Conservation (phyloP, 2,329 filamentous ascomycete species). For the Apiospora malaysiana region DNA sequence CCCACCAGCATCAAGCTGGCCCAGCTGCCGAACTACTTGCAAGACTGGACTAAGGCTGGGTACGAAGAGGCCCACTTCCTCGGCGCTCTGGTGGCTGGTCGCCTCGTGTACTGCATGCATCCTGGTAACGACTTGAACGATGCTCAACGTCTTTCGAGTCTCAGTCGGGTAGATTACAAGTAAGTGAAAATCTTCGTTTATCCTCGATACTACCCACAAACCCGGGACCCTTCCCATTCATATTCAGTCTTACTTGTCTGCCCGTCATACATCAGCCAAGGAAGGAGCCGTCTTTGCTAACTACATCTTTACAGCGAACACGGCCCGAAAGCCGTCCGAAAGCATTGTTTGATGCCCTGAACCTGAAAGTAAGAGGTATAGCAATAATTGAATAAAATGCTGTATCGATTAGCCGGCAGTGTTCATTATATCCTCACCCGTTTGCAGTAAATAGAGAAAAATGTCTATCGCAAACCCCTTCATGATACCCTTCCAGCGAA, state of each 20-base stretch:
- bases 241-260: too few species aligned
- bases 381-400: not conserved
- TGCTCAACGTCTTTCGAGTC: constrained; percentile 60
- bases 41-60: constrained; percentile 84
- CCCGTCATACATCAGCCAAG: not conserved
- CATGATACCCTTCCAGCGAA: not conserved
- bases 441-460: not conserved
- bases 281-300: constrained; percentile 19
- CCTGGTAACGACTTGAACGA: constrained; percentile 59
- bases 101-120: constrained; percentile 64
- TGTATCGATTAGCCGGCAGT: not conserved
- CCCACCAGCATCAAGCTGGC: constrained; percentile 84
- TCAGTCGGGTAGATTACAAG: constrained; percentile 67
- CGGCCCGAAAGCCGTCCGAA: constrained; percentile 59
- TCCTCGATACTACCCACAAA: not conserved
- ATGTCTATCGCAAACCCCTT: not conserved
- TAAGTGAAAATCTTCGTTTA: constrained; percentile 41
- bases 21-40: constrained; percentile 81
- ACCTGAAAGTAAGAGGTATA: not conserved
- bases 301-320: constrained; percentile 50
- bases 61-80: constrained; percentile 86
- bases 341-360: constrained; percentile 55
- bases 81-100: constrained; percentile 82
- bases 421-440: not conserved
- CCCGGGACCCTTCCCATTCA: too few species aligned